Conservation (phyloP, 768 basidiomycete genomes). For the Auricularia cornea region DNA sequence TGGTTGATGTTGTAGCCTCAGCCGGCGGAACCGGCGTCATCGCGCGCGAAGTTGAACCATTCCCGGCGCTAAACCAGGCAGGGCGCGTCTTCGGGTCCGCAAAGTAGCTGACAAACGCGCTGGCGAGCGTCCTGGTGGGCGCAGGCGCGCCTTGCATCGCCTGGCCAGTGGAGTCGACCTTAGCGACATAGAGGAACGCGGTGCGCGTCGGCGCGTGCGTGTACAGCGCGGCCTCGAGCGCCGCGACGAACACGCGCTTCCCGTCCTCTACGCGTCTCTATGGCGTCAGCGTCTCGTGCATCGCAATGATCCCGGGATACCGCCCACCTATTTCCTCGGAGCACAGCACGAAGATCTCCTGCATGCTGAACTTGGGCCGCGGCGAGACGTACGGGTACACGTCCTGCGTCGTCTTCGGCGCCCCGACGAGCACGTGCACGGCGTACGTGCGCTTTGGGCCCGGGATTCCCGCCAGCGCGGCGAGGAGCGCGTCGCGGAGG, state of each 20-base stretch:
- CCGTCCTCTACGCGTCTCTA: constrained; percentile 20
- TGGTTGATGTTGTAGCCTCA: too few relatives aligned
- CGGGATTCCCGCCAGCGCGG: constrained; percentile 45
- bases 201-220: constrained; percentile 58
- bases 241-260: constrained; percentile 55
- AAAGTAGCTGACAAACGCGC: constrained; percentile 56
- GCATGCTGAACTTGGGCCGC: constrained; percentile 56
- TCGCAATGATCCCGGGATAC: too few relatives aligned
- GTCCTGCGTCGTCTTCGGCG: constrained; percentile 51
- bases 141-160: constrained; percentile 38
- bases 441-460: constrained; percentile 60
- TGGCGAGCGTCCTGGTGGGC: constrained; percentile 63
- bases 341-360: constrained; percentile 70
- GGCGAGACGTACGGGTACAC: constrained; percentile 71
- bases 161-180: constrained; percentile 90
- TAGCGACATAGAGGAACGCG: constrained; percentile 81
- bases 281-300: constrained; percentile 25
- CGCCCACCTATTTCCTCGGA: constrained; percentile 43
- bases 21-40: too few relatives aligned
- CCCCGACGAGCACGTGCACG: constrained; percentile 63
- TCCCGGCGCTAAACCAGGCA: background rate
- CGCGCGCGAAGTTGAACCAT: too few relatives aligned
- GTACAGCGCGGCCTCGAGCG: constrained; percentile 74
- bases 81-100: constrained; percentile 57
- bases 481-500: constrained; percentile 57